Evolutionary conservation across 176 grass and related monocot genomes (phyloP), one percentile per base, ranked within the genome.

Genomic region (Carex pumila): DNA sequence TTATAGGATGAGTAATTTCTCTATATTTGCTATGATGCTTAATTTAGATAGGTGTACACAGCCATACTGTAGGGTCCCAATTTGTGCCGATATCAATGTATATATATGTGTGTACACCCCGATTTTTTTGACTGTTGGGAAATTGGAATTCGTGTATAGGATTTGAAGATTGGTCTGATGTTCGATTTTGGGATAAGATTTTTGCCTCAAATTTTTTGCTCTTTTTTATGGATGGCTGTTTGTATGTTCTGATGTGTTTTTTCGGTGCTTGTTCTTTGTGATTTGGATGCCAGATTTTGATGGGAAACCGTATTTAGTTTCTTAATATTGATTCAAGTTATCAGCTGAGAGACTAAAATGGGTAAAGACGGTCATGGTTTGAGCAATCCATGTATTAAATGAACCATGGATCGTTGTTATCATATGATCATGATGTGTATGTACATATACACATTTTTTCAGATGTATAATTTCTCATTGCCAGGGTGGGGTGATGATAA

Each of bases 11-110:
- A 14, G 50, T 78, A 57, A 57, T 15, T 57, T 57, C 73, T 78
- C 52, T 78, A 78, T 78, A 32, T 57, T 78, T 57, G 73, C 13
- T 31, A 77, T 77, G 73, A 76, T 78, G 73, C 50, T 78, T 56
- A 57, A 78, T 78, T 78, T 78, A 78, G 73, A 18, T 32, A 57
- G 52, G 73, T 78, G 73, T 78, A 78, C 52, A 34, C 73, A 78
- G 73, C 12, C 52, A 17, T 78, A 57, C 25, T 78, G 64, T 55
- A 55, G 41, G 45, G 22, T 64, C 9, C 41, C 43, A 49, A 67
- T 68, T 69, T 7, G 7, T 83, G 34, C 41, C 21, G 54, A 30
- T 54, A 56, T 81, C 12, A 66, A 83, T 66, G 60, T 83, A 83
- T 55, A 83, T 43, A 69, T 83, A 45, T 52, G 61, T 81, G 61